Base-by-base conservation (phyloP, 2,329 filamentous ascomycete species). In the Ophiostoma angusticollis region DNA sequence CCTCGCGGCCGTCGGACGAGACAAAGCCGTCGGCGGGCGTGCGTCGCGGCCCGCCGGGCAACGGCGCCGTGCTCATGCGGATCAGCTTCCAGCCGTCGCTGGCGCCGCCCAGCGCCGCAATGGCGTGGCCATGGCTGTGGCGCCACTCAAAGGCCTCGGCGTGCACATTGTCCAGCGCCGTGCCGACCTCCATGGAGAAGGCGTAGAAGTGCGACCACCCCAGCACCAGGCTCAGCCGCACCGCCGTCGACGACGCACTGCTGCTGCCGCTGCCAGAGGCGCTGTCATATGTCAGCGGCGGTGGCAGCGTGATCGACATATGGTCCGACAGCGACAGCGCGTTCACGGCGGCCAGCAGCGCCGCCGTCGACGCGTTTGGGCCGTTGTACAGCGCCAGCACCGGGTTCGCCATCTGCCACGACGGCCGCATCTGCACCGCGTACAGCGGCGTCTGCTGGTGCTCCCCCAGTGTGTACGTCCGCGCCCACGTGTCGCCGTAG, bases 101-200 rank as follows among this genome's bases (percentile, higher is more conserved):
- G n/a, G 49, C 41, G 6, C 54, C 49, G 18, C 51, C 54, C 3
- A 64, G 49, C 5, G 44, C 45, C 28, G 47, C 49, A 22, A 65
- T 52, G 28, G 58, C 61, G 5, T 44, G 43, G 30, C 58, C 58
- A 24, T 48, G 49, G 42, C 56, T 58, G 42, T 57, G 52, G 3
- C 62, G 58, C 64, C 64, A 68, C 52, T 66, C 58, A 45, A 63
- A 67, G 14, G 44, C 34, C 47, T 66, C 63, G 17, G 46, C 42
- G 17, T 41, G 39, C n/a, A 40, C 30, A 5, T 38, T 35, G 14
- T 25, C 17, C n/a, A 21, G 41, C 16, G 31, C 36, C 32, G 50
- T 41, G 24, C 54, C 50, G 22, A 60, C 52, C 39, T 60, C 55
- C 37, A 63, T 52, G 27, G 44, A 32, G 42, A 65, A 62, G n/a